Evolutionary conservation across 805 yeast species (phyloP), one percentile per base, ranked within the genome.

Genomic region (Kurtzmaniella fragi): DNA sequence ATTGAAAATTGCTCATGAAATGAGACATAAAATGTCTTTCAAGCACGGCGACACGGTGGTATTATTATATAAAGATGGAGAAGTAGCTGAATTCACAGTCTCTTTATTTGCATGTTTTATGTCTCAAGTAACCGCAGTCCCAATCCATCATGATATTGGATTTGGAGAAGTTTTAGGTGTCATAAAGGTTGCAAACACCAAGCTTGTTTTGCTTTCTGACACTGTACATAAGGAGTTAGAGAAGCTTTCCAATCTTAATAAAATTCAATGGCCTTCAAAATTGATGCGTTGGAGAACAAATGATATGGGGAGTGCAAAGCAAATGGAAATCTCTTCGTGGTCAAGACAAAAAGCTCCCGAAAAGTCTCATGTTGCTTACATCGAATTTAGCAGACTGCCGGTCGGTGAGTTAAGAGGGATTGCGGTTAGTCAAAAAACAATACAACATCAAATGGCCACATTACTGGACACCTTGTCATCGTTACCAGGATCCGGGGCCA

Each of bases 121-220:
- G 41, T 95, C 97, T 1, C 96, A 95, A 2, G 84, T 88, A 34
- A 90, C 93, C 2, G 98, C 98, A 0, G 91, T 93, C 4, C 99
- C 99, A 0, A 79, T 93, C 31, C 85, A 85, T 39, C 81, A 88
- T 42, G 84, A 80, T 39, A 73, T 79, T 20, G 82, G 83, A 26
- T 62, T 81, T 20, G 67, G 68, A 31, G 96, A 89, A 46, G 78
- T 89, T 43, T 71, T 78, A 11, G 80, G 78, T 43, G 83, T 90
- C 27, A 77, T 90, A 59, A 75, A 73, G 32, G 69, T 75, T 26
- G 85, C 97, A 0, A 85, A 82, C 42, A 75, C 95, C 1, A 88
- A 83, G 55, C 67, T 86, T 38, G 82, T 90, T 36, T 64, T 93
- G 25, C 81, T 87, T 47, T 86, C 96, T 0, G 97, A 90, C 27